Evolutionary conservation across 1,284 basidiomycete genomes (phyloP).

Genomic region (Ceratobasidium sp.): DNA sequence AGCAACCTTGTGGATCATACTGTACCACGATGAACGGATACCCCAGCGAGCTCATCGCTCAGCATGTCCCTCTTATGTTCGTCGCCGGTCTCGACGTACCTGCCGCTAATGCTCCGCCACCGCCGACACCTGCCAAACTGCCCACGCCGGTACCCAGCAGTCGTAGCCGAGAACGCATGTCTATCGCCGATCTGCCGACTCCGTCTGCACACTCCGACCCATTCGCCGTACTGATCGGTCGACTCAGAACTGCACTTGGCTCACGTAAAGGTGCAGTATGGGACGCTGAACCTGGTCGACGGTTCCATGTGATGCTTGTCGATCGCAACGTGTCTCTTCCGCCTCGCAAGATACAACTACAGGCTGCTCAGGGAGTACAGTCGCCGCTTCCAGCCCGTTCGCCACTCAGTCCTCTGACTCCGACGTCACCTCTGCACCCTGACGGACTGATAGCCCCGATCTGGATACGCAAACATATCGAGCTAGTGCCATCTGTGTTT

Average conservation of each 20-base stretch:
- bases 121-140: constrained; percentile 47
- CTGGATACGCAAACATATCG: constrained; percentile 96
- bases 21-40: constrained; percentile 82
- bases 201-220: constrained; percentile 48
- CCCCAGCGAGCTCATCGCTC: constrained; percentile 83
- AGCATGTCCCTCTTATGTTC: constrained; percentile 92
- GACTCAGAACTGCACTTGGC: constrained; percentile 69
- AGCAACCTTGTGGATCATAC: background rate
- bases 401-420: constrained; percentile 89
- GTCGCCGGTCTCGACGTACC: constrained; percentile 80
- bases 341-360: constrained; percentile 80
- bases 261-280: constrained; percentile 67
- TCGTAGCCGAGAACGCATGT: constrained; percentile 31
- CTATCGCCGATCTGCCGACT: constrained; percentile 28
- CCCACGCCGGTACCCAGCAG: constrained; percentile 63
- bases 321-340: constrained; percentile 70
- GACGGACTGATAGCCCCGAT: constrained; percentile 97
- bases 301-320: constrained; percentile 85
- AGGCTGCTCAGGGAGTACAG: constrained; percentile 57
- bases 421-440: constrained; percentile 88
- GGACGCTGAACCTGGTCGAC: constrained; percentile 62
- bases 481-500: constrained; percentile 91
- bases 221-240: constrained; percentile 69
- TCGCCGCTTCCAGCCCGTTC: constrained; percentile 69
- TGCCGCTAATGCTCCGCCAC: constrained; percentile 46